Evolutionary conservation across 2,329 filamentous ascomycete genomes (phyloP), one percentile per base, ranked within the genome.

Genomic region (Alternaria gansuensis): DNA sequence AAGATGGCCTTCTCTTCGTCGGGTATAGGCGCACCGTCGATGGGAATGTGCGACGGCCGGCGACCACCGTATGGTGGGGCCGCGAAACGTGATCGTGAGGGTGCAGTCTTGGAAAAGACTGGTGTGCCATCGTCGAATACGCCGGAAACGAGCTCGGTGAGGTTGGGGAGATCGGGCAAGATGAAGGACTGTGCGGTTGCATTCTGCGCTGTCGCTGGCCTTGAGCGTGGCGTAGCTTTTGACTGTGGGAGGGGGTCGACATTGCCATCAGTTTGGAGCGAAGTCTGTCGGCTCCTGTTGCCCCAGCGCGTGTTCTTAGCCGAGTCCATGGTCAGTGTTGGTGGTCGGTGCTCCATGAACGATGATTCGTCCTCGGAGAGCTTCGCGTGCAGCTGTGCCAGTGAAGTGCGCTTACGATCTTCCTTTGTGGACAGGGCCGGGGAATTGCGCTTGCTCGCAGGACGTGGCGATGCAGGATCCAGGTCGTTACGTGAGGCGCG

Each of bases 1-100:
- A 87, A 87, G 46, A 89, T 82, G 2, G 83, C 83, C 71, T 88
- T 87, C 63, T 89, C 87, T 48, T 89, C 86, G 11, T 84, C 81
- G 0, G 86, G 86, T 44, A 88, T 80, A 0, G 84, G 81, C 10
- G 88, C 78, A 11, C 82, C 80, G 36, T 86, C 81, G 21, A 88
- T 75, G 0, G 81, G 79, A 11, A 79, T 71, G 66, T 87, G 70
- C 34, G 72, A 70, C 2, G 74, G 68, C 3, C 73, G 68, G 41
- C 74, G 70, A 5, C 68, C 62, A 17, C 67, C 64, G 39, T 64
- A 66, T 28, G 66, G 70, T n/a, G 80, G 80, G 14, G 82, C 83
- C 4, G 82, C 78, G 71, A 87, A 87, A 34, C 85, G 83, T 11
- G 85, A 85, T 40, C 84, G 80, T 24, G 82, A 69, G 44, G 79